Evolutionary conservation across 2,329 filamentous ascomycete species (phyloP).

Genomic region (Beauveria sp.): DNA sequence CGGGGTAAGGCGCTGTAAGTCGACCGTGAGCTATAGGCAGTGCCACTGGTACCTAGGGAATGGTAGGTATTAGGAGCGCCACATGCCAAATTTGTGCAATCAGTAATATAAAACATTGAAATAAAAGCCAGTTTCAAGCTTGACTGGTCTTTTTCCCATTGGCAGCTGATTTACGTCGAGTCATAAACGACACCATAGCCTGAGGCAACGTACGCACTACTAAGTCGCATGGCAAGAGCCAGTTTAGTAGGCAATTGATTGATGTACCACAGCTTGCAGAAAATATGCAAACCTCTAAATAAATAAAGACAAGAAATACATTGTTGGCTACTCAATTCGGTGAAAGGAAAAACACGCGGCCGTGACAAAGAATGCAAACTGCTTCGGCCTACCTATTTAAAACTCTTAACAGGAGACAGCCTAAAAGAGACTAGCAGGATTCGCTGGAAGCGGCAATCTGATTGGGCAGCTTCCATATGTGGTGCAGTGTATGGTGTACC

Average conservation of each 20-base stretch:
- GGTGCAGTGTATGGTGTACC: background rate
- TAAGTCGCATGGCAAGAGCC: background rate
- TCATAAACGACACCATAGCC: background rate
- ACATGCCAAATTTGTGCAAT: no score
- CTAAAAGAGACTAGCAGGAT: background rate
- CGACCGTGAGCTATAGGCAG: background rate
- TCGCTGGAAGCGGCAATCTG: constrained; percentile 2
- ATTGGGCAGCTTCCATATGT: background rate
- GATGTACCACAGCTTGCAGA: background rate
- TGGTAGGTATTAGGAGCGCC: background rate
- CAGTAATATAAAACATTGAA: no score
- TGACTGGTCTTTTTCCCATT: background rate
- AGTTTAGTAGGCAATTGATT: background rate
- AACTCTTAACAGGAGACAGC: constrained; percentile 1
- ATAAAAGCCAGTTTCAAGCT: no score
- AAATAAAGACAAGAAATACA: background rate
- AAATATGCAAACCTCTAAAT: background rate
- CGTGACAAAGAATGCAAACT: background rate
- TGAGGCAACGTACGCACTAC: background rate
- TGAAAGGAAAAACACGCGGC: background rate
- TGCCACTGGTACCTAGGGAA: background rate
- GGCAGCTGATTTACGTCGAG: background rate
- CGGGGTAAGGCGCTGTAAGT: background rate
- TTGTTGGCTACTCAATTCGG: no score
- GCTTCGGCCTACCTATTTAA: background rate